A percentile compares a stretch with the other conserved stretches of the same genome.
These are phyloP conservation scores for Aspergillus pseudoviridinutans DNA, from an alignment of 2,329 filamentous ascomycete species.

Conservation along the genomic window DNA sequence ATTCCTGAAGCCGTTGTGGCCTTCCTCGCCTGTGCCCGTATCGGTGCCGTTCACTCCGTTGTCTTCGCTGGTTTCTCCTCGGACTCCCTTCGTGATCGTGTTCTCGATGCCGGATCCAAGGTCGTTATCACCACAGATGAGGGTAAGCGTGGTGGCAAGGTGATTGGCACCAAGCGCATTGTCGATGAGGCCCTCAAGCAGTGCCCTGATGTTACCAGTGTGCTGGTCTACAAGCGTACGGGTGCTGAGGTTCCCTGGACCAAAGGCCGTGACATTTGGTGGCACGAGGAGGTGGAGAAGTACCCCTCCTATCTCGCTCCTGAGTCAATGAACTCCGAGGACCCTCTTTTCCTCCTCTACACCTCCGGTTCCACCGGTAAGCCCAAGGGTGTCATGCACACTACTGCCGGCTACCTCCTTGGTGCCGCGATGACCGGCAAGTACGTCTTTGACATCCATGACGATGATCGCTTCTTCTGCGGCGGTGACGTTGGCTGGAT, in stretches of 20 bases:
- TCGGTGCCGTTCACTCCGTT: constrained; percentile 94
- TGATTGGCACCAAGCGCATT: constrained; percentile 98
- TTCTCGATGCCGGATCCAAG: constrained; percentile 83
- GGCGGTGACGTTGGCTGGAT: constrained; percentile 99
- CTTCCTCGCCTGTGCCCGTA: constrained; percentile 84
- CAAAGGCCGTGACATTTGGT: constrained; percentile 85
- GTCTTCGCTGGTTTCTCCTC: constrained; percentile 97
- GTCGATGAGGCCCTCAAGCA: constrained; percentile 96
- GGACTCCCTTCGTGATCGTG: constrained; percentile 91
- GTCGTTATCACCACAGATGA: constrained; percentile 97
- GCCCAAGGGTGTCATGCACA: constrained; percentile 99
- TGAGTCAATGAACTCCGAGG: constrained; percentile 85
- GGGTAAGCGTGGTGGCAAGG: constrained; percentile 94
- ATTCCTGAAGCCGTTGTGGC: constrained; percentile 92
- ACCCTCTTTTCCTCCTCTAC: constrained; percentile 95
- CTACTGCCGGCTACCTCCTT: constrained; percentile 89
- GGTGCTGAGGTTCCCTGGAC: constrained; percentile 91
- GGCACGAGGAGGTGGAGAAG: constrained; percentile 98
- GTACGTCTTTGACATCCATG: constrained; percentile 98
- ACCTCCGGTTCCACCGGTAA: constrained; percentile 97
- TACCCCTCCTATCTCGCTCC: constrained; percentile 90
- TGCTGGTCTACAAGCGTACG: constrained; percentile 92
- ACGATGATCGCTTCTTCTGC: constrained; percentile 91
- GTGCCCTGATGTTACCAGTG: constrained; percentile 80
- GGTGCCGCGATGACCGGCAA: constrained; percentile 92